phyloP scores from a whole-genome alignment of 2,329 filamentous ascomycete genomes.

The Huntiella abstrusa region DNA sequence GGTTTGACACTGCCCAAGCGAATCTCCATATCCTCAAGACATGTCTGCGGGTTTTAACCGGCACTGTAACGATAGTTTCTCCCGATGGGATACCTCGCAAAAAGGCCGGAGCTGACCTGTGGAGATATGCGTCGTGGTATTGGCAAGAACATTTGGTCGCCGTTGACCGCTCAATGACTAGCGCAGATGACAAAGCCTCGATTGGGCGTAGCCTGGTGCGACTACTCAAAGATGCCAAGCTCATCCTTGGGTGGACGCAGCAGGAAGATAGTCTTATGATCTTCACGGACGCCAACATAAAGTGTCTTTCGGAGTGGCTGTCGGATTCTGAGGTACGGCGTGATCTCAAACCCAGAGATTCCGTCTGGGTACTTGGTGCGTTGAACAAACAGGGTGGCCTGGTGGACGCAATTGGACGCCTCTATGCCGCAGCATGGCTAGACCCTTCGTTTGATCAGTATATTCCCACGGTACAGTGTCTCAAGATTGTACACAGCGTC shows the following conservation, averaged over 20 bases:
- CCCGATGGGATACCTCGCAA: background rate
- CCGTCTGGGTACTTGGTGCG: conserved; percentile 17
- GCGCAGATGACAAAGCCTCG: conserved; percentile 17
- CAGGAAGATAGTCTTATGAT: conserved; percentile 25
- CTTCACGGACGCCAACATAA: conserved; percentile 22
- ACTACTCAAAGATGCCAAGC: conserved; percentile 21
- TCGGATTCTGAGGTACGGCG: conserved; percentile 18
- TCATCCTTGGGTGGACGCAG: conserved; percentile 23
- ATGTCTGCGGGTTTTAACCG: conserved; percentile 23
- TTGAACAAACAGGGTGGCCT: conserved; percentile 16
- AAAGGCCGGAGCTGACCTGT: conserved; percentile 9
- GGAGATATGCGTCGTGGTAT: conserved; percentile 25
- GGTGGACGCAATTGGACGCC: conserved; percentile 21
- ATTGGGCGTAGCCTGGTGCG: conserved; percentile 19
- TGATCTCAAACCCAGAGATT: conserved; percentile 16
- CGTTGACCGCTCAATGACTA: conserved; percentile 17
- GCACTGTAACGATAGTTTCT: conserved; percentile 12
- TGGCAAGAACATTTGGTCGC: conserved; percentile 25
- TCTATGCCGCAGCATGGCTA: conserved; percentile 23
- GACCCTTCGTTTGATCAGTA: conserved; percentile 19
- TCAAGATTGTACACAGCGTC: conserved; percentile 25
- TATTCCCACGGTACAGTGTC: conserved; percentile 23
- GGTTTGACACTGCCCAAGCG: conserved; percentile 19
- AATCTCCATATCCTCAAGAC: conserved; percentile 21
- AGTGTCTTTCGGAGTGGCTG: conserved; percentile 20